These are phyloP conservation scores for Trypanosomatidae sp. DNA, from an alignment of 208 protist genomes.

Conservation along the genomic window DNA sequence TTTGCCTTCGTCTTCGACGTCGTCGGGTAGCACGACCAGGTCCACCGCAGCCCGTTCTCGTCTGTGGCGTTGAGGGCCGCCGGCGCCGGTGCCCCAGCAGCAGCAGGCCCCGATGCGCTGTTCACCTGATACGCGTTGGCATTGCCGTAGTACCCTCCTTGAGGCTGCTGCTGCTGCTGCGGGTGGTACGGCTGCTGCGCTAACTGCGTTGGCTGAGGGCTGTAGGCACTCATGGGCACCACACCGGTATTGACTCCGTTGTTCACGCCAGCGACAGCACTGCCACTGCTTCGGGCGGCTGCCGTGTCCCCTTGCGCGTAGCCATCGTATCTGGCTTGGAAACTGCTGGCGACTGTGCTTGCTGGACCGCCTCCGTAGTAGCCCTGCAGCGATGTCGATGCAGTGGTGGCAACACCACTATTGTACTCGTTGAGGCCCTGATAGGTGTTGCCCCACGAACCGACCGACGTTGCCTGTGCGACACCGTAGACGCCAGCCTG, in stretches of 20 bases:
- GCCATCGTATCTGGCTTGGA: not conserved
- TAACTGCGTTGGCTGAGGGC: not conserved
- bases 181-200: conserved; percentile 9
- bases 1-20: conserved; percentile 40
- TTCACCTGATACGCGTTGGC: not conserved
- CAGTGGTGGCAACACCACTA: conserved; percentile 3
- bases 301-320: conserved; percentile 1
- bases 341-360: not conserved
- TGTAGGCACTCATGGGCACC: not conserved
- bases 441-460: conserved; percentile 4
- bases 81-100: conserved; percentile 13
- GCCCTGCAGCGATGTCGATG: not conserved
- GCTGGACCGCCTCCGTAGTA: conserved; percentile 1
- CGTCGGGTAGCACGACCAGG: conserved; percentile 86
- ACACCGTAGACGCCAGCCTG: not conserved
- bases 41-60: conserved; percentile 84
- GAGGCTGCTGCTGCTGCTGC: conserved; percentile 25
- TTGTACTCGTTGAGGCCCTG: not conserved
- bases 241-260: conserved; percentile 11
- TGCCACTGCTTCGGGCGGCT: not conserved
- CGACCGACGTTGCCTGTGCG: not conserved
- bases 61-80: conserved; percentile 49
- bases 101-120: not conserved
- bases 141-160: conserved; percentile 17
- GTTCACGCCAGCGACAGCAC: not conserved